Evolutionary conservation across 164 flowering plant genomes (phyloP).

Genomic region (Vitis riparia): DNA sequence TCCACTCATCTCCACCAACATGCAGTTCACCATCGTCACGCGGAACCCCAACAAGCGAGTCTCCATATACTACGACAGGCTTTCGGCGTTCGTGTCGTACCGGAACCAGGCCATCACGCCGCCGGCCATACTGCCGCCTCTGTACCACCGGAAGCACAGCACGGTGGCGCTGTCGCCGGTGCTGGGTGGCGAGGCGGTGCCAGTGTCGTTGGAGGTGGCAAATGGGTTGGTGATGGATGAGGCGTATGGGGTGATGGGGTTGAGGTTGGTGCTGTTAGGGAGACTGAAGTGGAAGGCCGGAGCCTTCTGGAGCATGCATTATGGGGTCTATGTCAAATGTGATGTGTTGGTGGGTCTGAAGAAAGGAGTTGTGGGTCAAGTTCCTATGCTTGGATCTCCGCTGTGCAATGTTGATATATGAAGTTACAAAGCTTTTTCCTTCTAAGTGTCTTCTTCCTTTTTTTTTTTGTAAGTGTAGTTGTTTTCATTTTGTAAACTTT

Average conservation of each 20-base stretch:
- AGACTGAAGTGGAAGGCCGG: constrained; percentile 72
- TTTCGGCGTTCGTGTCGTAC: constrained; percentile 54
- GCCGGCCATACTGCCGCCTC: constrained; percentile 54
- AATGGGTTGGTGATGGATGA: constrained; percentile 55
- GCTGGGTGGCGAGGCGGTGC: constrained; percentile 50
- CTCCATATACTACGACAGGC: constrained; percentile 55
- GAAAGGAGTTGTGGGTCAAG: constrained; percentile 53
- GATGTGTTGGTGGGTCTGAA: constrained; percentile 68
- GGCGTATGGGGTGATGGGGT: constrained; percentile 60
- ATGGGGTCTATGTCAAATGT: constrained; percentile 61
- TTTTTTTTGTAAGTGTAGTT: not conserved
- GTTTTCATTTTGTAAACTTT: not conserved
- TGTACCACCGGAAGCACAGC: constrained; percentile 45
- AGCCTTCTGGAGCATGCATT: constrained; percentile 35
- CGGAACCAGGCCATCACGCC: constrained; percentile 63
- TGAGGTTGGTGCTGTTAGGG: constrained; percentile 67
- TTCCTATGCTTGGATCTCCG: constrained; percentile 72
- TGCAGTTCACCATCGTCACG: constrained; percentile 72
- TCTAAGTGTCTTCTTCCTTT: constrained; percentile 1
- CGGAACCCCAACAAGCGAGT: constrained; percentile 74
- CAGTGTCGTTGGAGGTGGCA: constrained; percentile 59
- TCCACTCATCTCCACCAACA: constrained; percentile 48
- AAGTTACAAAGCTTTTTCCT: not conserved
- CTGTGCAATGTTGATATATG: constrained; percentile 58
- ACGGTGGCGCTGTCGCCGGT: constrained; percentile 66